Evolutionary conservation across 768 basidiomycete species (phyloP).

Genomic region (Tulasnella calospora): DNA sequence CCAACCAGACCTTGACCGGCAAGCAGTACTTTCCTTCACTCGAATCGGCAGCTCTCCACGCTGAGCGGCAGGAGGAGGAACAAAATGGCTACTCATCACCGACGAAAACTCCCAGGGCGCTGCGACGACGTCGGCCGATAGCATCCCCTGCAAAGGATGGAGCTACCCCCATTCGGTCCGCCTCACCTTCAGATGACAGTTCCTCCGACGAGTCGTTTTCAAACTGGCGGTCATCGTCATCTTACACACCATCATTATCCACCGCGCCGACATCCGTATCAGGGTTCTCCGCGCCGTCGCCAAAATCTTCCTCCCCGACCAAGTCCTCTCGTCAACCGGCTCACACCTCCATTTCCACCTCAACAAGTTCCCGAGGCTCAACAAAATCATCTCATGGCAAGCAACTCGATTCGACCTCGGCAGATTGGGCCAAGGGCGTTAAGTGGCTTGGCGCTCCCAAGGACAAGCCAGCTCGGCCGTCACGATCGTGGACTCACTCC

Average conservation of each 20-base stretch:
- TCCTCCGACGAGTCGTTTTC: not conserved
- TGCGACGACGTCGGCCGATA: not conserved
- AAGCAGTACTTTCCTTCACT: not conserved
- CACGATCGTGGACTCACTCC: conserved; percentile 17
- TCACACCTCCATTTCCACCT: not conserved
- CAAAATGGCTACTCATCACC: not conserved
- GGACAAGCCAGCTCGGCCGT: not conserved
- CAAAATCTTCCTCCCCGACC: not conserved
- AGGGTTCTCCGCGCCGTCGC: not conserved
- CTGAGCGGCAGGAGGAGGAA: not conserved
- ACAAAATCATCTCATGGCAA: not conserved
- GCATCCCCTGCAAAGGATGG: not conserved
- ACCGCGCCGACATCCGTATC: conserved; percentile 8
- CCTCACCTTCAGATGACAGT: not conserved
- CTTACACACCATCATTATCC: not conserved
- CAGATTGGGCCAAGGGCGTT: conserved; percentile 57
- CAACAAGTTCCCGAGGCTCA: not conserved
- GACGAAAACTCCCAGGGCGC: not conserved
- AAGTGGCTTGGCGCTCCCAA: conserved; percentile 53
- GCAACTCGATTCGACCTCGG: not conserved
- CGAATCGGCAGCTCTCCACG: not conserved
- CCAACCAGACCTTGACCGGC: not conserved
- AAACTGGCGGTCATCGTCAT: not conserved
- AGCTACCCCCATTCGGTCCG: not conserved
- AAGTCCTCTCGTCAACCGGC: not conserved